phyloP scores from a whole-genome alignment of 225 moss, liverwort and hornwort species.

The Physcomitrium patens region DNA sequence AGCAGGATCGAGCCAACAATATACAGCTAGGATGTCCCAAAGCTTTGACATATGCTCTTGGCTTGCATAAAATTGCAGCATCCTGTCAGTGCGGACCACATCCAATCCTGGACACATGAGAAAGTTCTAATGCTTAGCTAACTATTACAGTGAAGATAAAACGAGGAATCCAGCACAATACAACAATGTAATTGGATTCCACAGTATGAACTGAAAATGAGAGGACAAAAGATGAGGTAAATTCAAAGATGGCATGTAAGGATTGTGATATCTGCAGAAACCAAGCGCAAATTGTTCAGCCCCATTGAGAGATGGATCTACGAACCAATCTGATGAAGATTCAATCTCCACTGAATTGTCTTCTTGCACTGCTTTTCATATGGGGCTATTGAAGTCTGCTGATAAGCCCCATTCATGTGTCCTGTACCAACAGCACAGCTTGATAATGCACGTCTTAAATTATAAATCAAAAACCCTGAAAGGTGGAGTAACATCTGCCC shows the following conservation, averaged over 20 bases:
- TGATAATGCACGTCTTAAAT: not conserved
- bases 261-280: not conserved
- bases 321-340: constrained; percentile 94
- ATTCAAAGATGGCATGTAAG: not conserved
- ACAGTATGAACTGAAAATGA: not conserved
- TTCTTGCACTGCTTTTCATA: too few species aligned
- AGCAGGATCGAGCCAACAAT: constrained; percentile 96
- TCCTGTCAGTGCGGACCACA: constrained; percentile 92
- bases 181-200: not conserved
- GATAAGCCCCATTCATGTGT: constrained; percentile 43
- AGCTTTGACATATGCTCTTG: constrained; percentile 75
- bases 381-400: constrained; percentile 33
- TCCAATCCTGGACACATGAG: constrained; percentile 71
- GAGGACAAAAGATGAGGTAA: not conserved
- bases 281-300: not conserved
- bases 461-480: not conserved
- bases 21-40: constrained; percentile 94
- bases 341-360: constrained; percentile 82
- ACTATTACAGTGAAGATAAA: not conserved
- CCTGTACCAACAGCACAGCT: constrained; percentile 36
- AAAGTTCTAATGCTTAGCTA: constrained; percentile 14
- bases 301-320: not conserved
- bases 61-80: constrained; percentile 84
- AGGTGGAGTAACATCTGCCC: not conserved
- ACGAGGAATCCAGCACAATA: not conserved